Evolutionary conservation across 257 asterid species (phyloP).

Genomic region (Salvia hispanica): DNA sequence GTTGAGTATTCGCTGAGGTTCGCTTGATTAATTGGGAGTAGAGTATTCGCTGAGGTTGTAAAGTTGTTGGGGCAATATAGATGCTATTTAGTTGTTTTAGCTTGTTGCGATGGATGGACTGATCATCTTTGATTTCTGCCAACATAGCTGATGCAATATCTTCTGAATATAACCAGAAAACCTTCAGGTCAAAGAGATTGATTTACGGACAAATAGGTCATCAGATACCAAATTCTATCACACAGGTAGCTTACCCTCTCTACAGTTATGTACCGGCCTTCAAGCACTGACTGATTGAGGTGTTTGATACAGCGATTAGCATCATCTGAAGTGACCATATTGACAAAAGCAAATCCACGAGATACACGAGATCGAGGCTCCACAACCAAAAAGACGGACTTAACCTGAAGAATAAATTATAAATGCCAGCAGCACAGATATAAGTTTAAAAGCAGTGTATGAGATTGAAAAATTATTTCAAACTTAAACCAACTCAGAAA

Average conservation of each 20-base stretch:
- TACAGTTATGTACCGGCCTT: constrained; percentile 91
- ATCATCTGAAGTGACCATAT: constrained; percentile 82
- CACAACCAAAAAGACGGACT: constrained; percentile 81
- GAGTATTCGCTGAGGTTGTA: constrained; percentile 93
- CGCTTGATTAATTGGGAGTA: constrained; percentile 90
- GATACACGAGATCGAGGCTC: constrained; percentile 93
- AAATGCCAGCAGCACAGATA: constrained; percentile 20
- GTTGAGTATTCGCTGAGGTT: constrained; percentile 92
- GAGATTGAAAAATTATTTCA: constrained; percentile 13
- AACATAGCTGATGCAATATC: constrained; percentile 88
- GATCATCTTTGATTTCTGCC: constrained; percentile 98
- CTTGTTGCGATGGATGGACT: constrained; percentile 95
- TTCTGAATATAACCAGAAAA: constrained; percentile 97
- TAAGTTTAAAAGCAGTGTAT: neutral
- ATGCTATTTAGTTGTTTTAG: constrained; percentile 95
- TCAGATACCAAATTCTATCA: constrained; percentile 40
- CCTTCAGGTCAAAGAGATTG: constrained; percentile 83
- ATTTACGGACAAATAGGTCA: constrained; percentile 44
- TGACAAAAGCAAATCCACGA: constrained; percentile 94
- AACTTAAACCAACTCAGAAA: constrained; percentile 15
- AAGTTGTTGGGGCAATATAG: constrained; percentile 91
- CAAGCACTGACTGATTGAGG: constrained; percentile 92
- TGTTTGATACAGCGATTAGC: constrained; percentile 87
- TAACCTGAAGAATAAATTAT: constrained; percentile 51
- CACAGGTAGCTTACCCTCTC: constrained; percentile 72